Base-by-base conservation (phyloP, 257 asterid genomes). In the Rhazya stricta region DNA sequence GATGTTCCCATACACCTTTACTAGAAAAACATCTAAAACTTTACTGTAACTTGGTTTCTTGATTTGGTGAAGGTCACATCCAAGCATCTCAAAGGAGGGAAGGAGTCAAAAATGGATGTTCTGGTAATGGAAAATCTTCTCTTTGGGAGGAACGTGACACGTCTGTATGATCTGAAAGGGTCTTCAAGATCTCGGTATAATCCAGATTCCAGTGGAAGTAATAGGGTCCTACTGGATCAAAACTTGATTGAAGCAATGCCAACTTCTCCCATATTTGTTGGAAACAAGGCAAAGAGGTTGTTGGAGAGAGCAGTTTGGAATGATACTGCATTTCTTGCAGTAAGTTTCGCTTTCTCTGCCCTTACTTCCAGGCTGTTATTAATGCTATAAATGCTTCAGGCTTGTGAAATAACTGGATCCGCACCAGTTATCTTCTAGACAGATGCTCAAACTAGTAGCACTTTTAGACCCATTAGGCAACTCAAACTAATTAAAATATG, bases 231-330 rank as follows among this genome's bases (percentile, higher is more conserved):
- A 79, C 80, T 94, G 85, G 99, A 94, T 76, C 97, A 94, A 87
- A 94, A 94, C 84, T 87, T 92, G 88, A 90, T 94, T 58, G 99
- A 94, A 83, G 89, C 97, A 65, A 92, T 94, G 99, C 98, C 99
- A 79, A 94, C 98, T 62, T 89, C 91, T 82, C 99, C 99, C 4
- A 92, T 94, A 45, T 94, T 94, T 81, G 96, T 94, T 13, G 97
- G 99, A 67, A 88, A 88, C 80, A 95, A 88, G 84, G 98, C 98
- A 79, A 92, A 91, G 83, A 83, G 96, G 79, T 76, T 88, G 25
- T 69, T 95, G 71, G 96, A 92, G 82, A 84, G 99, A 86, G 98
- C 99, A 36, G 96, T 95, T 67, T 95, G 99, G 99, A 95, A 92
- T 42, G 99, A 95, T 76, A 91, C 99, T 65, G 90, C 96, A 45